Conservation (phyloP, 2,329 filamentous ascomycete genomes). For the Seiridium unicorne region DNA sequence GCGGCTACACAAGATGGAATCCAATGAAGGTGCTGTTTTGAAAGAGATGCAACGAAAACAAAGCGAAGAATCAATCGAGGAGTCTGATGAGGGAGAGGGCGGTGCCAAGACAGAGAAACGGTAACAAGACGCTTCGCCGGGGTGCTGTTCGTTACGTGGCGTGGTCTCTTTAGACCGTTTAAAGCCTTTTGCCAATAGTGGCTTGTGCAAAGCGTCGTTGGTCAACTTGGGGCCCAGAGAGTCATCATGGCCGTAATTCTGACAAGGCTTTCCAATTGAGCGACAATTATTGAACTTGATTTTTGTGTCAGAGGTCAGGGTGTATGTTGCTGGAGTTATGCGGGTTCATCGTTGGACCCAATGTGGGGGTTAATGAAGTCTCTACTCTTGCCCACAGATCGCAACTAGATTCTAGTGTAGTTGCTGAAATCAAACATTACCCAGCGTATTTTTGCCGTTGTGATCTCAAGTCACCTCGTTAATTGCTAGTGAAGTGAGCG, state of each 20-base stretch:
- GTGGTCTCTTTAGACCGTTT: background rate
- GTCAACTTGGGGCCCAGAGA: background rate
- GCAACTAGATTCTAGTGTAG: no score
- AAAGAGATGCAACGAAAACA: constrained; percentile 22
- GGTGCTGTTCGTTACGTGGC: background rate
- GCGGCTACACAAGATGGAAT: constrained; percentile 28
- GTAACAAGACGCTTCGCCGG: constrained; percentile 1
- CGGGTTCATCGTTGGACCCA: background rate
- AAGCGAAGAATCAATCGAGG: constrained; percentile 31
- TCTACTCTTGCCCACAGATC: background rate
- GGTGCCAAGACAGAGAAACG: constrained; percentile 28
- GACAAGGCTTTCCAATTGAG: background rate
- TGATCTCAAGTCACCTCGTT: no score
- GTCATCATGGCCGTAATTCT: background rate
- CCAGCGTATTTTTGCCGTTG: no score
- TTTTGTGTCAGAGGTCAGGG: background rate
- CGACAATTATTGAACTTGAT: no score
- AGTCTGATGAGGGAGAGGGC: constrained; percentile 30
- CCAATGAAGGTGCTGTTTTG: constrained; percentile 28
- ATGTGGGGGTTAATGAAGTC: background rate
- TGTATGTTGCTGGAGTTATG: background rate
- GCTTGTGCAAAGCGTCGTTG: no score
- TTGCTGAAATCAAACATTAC: no score
- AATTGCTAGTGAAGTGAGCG: no score
- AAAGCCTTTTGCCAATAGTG: no score